These are phyloP conservation scores for Lichtheimia corymbifera DNA, from an alignment of 371 early-diverging fungal genomes.

Conservation along the genomic window DNA sequence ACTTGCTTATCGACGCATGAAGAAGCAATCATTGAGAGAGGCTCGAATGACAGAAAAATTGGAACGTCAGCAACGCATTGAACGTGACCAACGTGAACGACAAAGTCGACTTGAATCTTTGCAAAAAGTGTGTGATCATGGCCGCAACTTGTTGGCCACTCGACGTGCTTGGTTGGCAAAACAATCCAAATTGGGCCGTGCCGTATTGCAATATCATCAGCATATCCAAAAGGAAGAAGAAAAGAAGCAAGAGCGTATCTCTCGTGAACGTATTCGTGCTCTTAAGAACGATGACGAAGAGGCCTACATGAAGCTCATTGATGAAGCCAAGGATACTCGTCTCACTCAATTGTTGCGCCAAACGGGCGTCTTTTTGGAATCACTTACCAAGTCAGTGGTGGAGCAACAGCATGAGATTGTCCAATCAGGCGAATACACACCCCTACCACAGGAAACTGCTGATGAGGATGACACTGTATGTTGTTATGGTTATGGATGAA, in stretches of 20 bases:
- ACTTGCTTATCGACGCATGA: constrained; percentile 78
- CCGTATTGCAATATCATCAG: constrained; percentile 79
- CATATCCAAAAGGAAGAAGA: constrained; percentile 91
- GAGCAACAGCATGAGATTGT: constrained; percentile 76
- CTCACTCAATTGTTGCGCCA: constrained; percentile 89
- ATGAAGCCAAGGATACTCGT: constrained; percentile 94
- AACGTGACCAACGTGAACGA: constrained; percentile 85
- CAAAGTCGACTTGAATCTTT: constrained; percentile 84
- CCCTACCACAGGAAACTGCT: neutral
- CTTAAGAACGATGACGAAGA: constrained; percentile 95
- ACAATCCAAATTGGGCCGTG: constrained; percentile 75
- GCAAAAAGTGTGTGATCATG: constrained; percentile 76
- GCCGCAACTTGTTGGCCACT: constrained; percentile 65
- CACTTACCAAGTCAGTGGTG: constrained; percentile 75
- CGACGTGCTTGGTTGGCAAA: constrained; percentile 66
- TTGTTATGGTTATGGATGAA: neutral
- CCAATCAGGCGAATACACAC: constrained; percentile 24
- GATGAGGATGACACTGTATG: constrained; percentile 6
- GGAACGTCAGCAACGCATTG: constrained; percentile 86
- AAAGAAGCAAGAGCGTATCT: constrained; percentile 78
- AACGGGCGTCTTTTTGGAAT: constrained; percentile 84
- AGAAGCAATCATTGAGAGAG: constrained; percentile 89
- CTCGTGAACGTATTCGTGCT: constrained; percentile 93
- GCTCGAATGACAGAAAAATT: constrained; percentile 91
- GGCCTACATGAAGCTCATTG: constrained; percentile 92